Evolutionary conservation across 83 land plant genomes (phyloP).

Genomic region (Isoetes engelmannii): DNA sequence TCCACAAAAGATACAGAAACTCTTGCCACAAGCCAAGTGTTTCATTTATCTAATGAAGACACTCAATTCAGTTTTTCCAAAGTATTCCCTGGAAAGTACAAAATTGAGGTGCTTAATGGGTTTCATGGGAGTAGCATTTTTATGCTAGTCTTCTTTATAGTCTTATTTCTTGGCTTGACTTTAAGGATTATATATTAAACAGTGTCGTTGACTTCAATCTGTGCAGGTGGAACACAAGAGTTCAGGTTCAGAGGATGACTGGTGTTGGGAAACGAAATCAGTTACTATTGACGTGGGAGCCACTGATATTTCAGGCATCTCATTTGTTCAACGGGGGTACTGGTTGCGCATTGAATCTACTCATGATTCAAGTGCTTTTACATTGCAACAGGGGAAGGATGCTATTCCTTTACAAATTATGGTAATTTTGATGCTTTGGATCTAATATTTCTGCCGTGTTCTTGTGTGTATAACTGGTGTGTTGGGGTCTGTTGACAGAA

Average conservation of each 20-base stretch:
- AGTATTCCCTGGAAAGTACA: slow-evolving; percentile 82
- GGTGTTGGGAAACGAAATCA: slow-evolving; percentile 81
- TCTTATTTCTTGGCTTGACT: slow-evolving; percentile 3
- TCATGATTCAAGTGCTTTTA: slow-evolving; percentile 54
- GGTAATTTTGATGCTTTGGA: slow-evolving; percentile 28
- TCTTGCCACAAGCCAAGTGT: slow-evolving; percentile 18
- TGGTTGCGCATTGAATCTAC: slow-evolving; percentile 64
- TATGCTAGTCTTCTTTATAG: neutral
- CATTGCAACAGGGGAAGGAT: slow-evolving; percentile 38
- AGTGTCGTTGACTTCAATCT: too few species aligned
- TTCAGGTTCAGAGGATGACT: slow-evolving; percentile 45
- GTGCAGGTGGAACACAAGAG: slow-evolving; percentile 5
- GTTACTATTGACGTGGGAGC: slow-evolving; percentile 57
- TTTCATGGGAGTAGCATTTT: neutral
- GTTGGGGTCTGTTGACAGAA: slow-evolving; percentile 31
- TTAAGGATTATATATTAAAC: slow-evolving; percentile 30
- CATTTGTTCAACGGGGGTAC: slow-evolving; percentile 74
- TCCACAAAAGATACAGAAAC: slow-evolving; percentile 22
- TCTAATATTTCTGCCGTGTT: slow-evolving; percentile 2
- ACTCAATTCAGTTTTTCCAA: slow-evolving; percentile 50
- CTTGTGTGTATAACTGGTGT: slow-evolving; percentile 9
- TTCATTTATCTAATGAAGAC: slow-evolving; percentile 32
- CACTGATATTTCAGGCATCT: slow-evolving; percentile 47
- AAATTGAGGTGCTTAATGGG: slow-evolving; percentile 47
- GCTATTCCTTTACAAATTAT: slow-evolving; percentile 43